phyloP scores from a whole-genome alignment of 148 eudicot species.

The Silene uniflora region DNA sequence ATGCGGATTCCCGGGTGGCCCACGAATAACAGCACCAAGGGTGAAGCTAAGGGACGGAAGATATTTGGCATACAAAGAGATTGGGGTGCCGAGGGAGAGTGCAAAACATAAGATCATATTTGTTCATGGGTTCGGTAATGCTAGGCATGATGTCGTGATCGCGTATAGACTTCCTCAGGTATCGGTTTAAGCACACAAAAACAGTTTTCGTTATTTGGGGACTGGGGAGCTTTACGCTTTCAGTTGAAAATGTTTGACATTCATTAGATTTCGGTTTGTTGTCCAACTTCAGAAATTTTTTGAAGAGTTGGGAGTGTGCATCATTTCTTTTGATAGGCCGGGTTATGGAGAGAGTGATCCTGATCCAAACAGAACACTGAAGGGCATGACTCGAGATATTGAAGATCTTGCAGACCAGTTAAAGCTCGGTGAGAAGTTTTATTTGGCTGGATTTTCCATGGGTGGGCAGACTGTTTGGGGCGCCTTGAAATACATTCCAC shows the following conservation, averaged over 20 bases:
- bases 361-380: constrained; percentile 47
- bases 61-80: constrained; percentile 55
- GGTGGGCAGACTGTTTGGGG: constrained; percentile 65
- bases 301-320: constrained; percentile 45
- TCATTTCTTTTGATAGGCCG: constrained; percentile 62
- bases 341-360: constrained; percentile 87
- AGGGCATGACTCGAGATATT: constrained; percentile 50
- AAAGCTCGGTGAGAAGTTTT: constrained; percentile 53
- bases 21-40: constrained; percentile 33
- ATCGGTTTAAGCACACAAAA: background rate
- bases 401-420: constrained; percentile 74
- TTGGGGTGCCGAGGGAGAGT: constrained; percentile 47
- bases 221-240: background rate
- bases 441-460: constrained; percentile 58
- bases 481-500: constrained; percentile 62
- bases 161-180: constrained; percentile 23
- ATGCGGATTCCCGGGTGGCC: constrained; percentile 36
- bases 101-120: constrained; percentile 47
- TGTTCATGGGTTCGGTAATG: constrained; percentile 43
- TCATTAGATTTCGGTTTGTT: background rate
- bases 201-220: background rate
- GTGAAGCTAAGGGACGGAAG: constrained; percentile 57
- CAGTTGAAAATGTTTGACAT: background rate
- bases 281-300: constrained; percentile 32
- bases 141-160: constrained; percentile 34